Percentiles rank a stretch among this genome's conserved stretches.
Evolutionary conservation across 345 rosid species (phyloP).

Genomic region (Murraya paniculata): DNA sequence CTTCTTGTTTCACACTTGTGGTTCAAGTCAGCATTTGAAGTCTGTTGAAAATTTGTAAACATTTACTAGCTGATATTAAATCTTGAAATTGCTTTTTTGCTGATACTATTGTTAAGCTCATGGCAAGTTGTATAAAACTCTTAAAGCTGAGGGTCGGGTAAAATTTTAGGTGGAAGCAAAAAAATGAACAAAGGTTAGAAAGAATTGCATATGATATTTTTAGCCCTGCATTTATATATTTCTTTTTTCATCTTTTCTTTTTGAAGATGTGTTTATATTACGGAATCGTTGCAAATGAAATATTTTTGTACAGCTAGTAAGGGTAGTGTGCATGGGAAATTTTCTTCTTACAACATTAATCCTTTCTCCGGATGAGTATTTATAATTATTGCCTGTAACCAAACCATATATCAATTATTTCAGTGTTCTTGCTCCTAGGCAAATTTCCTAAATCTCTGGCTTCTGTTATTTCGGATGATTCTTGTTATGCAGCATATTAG

Average conservation of each 20-base stretch:
- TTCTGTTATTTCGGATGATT: background rate
- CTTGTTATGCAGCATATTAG: background rate
- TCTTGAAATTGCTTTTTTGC: background rate
- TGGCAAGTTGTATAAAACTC: background rate
- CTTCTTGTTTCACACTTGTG: background rate
- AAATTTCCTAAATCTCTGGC: background rate
- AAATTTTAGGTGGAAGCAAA: constrained; percentile 1
- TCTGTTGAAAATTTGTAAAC: background rate
- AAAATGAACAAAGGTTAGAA: background rate
- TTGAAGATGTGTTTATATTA: background rate
- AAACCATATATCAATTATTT: too few relatives aligned
- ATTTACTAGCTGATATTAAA: background rate
- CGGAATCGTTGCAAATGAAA: background rate
- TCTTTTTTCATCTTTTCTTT: too few relatives aligned
- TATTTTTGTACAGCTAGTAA: background rate
- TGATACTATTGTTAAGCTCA: background rate
- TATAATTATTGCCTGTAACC: background rate
- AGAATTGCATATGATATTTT: background rate
- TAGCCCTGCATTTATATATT: too few relatives aligned
- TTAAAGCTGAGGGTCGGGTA: background rate
- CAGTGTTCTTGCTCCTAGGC: background rate
- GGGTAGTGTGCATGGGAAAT: background rate
- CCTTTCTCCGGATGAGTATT: background rate
- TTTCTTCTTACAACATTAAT: background rate
- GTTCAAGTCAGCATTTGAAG: constrained; percentile 1